A percentile compares a stretch with the other conserved stretches of the same genome.
Conservation (phyloP, 176 grass and related monocot genomes). For the Chrysopogon serrulatus region DNA sequence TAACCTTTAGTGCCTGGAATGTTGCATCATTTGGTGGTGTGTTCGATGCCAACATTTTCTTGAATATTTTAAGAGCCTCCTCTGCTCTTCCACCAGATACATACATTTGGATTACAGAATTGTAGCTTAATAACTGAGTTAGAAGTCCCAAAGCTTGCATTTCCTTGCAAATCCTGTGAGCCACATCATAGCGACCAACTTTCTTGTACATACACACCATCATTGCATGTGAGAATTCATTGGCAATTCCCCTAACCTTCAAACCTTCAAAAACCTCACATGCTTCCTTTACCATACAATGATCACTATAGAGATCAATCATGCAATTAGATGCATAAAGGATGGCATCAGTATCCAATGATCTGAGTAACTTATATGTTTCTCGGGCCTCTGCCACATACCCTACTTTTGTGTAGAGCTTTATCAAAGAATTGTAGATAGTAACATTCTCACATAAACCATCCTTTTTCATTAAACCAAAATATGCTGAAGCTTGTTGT, state of each 20-base stretch:
- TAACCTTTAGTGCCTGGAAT: constrained; percentile 53
- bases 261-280: constrained; percentile 67
- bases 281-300: constrained; percentile 83
- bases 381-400: constrained; percentile 69
- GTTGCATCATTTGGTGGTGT: constrained; percentile 64
- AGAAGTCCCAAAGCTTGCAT: constrained; percentile 74
- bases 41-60: constrained; percentile 60
- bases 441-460: constrained; percentile 51
- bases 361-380: constrained; percentile 60
- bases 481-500: constrained; percentile 64
- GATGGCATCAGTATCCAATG: constrained; percentile 43
- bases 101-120: constrained; percentile 60
- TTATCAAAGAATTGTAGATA: constrained; percentile 77
- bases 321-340: constrained; percentile 89
- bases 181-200: constrained; percentile 49
- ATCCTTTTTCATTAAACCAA: constrained; percentile 68
- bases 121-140: constrained; percentile 58
- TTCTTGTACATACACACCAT: constrained; percentile 80
- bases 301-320: constrained; percentile 75
- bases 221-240: constrained; percentile 80
- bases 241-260: constrained; percentile 52
- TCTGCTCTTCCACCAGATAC: constrained; percentile 40
- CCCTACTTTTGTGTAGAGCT: constrained; percentile 72
- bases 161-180: constrained; percentile 65
- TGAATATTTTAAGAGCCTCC: constrained; percentile 62